Evolutionary conservation across 2,329 filamentous ascomycete species (phyloP), one percentile per base, ranked within the genome.

Genomic region (Hortaea werneckii): DNA sequence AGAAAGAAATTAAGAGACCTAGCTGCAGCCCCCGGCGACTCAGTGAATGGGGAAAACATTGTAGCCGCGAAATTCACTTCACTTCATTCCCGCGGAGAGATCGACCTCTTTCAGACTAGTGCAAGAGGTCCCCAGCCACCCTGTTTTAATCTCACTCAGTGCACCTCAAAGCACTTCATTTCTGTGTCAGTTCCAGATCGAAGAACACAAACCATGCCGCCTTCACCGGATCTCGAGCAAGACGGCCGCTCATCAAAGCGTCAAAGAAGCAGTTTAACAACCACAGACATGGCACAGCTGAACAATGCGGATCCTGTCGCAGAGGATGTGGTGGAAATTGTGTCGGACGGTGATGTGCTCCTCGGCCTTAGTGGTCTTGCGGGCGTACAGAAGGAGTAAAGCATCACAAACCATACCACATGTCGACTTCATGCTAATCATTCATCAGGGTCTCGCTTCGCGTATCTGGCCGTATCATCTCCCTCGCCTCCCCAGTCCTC

Each of bases 231-330:
- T 8, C 32, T 9, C 3, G 32, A 35, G 10, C 10, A 35, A 11
- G 37, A 48, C 10, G 43, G 13, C 11, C 46, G 29, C 27, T 38
- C 46, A 26, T 40, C 39, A 7, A 48, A 48, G 42, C 46, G 46
- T 13, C 46, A 38, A 5, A 48, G 32, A 26, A 44, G 45, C 45
- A 27, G 27, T 26, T 41, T 9, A 20, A 42, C 26, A n/a, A 35
- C 8, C 32, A n/a, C 32, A 9, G 32, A 35, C 32, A 3, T 9
- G 9, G 32, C 8, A 35, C 32, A 35, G 3, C 9, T 35, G n/a
- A n/a, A n/a, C 32, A 9, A 9, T 9, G 32, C 32, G 9, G 32
- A 35, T n/a, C 9, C 32, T 9, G 95, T 58, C 85, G 83, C 58
- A 90, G 76, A 52, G 8, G 27, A n/a, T 29, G 43, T 43, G 35